These are phyloP conservation scores for Erysiphe pisi DNA, from an alignment of 2,329 filamentous ascomycete genomes.

Conservation along the genomic window DNA sequence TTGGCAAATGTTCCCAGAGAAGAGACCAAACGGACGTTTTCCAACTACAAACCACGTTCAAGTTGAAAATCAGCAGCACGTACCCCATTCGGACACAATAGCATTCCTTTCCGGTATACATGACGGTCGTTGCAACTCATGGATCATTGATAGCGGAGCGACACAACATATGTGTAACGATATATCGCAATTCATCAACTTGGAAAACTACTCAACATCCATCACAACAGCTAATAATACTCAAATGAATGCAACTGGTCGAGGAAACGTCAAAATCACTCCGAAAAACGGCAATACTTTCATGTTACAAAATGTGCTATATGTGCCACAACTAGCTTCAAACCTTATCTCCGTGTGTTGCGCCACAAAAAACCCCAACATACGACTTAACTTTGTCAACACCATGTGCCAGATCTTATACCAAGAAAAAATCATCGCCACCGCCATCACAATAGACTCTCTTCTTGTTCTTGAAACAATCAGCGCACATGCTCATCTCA, in stretches of 20 bases:
- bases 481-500: neutral
- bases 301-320: neutral
- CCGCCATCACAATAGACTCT: neutral
- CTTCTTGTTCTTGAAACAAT: neutral
- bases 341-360: neutral
- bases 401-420: neutral
- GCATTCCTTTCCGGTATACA: neutral
- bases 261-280: neutral
- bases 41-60: neutral
- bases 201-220: neutral
- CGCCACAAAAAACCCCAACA: neutral
- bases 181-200: neutral
- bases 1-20: neutral
- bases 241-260: neutral
- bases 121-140: neutral
- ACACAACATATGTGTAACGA: slow-evolving; percentile 8
- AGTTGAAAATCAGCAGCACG: neutral
- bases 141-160: neutral
- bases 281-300: neutral
- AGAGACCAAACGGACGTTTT: neutral
- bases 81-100: neutral
- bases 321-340: neutral
- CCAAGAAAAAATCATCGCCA: neutral
- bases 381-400: neutral
- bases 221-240: neutral